A percentile compares a stretch with the other conserved stretches of the same genome.
phyloP scores from a whole-genome alignment of 352 stramenopile species.

The Phytopythium sindhum region DNA sequence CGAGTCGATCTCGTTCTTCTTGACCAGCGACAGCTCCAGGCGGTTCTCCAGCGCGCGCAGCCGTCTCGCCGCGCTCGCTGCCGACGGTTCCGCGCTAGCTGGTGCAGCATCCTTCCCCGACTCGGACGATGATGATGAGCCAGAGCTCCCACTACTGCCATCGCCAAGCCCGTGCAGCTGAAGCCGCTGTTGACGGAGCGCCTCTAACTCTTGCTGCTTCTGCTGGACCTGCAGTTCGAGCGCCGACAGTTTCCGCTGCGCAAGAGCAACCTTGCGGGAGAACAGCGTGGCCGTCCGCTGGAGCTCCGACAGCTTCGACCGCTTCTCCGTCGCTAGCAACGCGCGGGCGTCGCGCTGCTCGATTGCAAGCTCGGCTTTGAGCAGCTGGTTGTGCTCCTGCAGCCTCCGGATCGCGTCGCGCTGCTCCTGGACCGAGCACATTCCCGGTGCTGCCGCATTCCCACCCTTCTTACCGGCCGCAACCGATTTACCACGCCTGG shows the following conservation, averaged over 20 bases:
- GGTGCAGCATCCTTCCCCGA: neutral
- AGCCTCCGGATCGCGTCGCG: conserved; percentile 68
- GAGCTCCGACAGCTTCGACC: conserved; percentile 50
- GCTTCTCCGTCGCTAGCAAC: conserved; percentile 52
- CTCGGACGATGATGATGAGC: neutral
- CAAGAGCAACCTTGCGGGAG: conserved; percentile 41
- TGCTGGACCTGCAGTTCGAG: conserved; percentile 48
- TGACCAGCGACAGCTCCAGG: conserved; percentile 69
- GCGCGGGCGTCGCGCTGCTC: conserved; percentile 52
- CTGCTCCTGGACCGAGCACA: conserved; percentile 68
- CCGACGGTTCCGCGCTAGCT: conserved; percentile 16
- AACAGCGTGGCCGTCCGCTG: conserved; percentile 46
- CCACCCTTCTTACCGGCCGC: conserved; percentile 14
- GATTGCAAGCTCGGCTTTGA: conserved; percentile 73
- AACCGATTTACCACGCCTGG: conserved; percentile 19
- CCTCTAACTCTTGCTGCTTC: conserved; percentile 23
- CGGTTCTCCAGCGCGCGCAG: conserved; percentile 67
- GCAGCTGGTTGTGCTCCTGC: conserved; percentile 69
- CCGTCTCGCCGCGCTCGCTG: conserved; percentile 39
- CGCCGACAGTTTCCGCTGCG: conserved; percentile 37
- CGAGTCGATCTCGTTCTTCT: conserved; percentile 80
- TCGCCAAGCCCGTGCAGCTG: conserved; percentile 17
- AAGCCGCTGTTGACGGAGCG: conserved; percentile 10
- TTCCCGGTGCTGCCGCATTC: conserved; percentile 6
- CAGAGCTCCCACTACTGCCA: neutral